Percentiles rank a stretch among this genome's conserved stretches.
Evolutionary conservation across 192 early-diverging fungal species (phyloP).

Genomic region (Umbelopsis ramanniana): DNA sequence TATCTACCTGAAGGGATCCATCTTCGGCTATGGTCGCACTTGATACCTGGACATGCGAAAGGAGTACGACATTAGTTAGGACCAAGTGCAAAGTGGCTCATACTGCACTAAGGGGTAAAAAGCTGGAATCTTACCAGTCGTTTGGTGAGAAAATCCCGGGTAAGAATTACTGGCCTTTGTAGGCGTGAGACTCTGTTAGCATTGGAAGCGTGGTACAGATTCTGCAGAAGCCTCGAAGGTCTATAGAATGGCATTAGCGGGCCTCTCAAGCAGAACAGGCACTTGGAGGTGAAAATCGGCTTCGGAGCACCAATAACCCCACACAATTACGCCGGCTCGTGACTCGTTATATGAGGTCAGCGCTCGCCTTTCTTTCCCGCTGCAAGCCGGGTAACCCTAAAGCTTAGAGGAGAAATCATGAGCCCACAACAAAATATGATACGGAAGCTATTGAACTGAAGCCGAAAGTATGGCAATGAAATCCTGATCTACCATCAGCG

Average conservation of each 20-base stretch:
- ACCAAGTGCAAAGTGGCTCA: not conserved
- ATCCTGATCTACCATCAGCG: no score
- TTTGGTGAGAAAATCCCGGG: not conserved
- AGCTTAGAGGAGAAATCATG: no score
- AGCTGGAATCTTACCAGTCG: not conserved
- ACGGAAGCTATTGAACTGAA: no score
- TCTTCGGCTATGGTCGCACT: not conserved
- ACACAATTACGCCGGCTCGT: slow-evolving; percentile 3
- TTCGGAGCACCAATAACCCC: slow-evolving; percentile 16
- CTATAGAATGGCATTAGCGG: slow-evolving; percentile 15
- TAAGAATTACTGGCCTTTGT: not conserved
- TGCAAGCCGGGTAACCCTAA: no score
- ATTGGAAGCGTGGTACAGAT: not conserved
- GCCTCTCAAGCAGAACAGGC: slow-evolving; percentile 13
- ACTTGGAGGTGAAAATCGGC: not conserved
- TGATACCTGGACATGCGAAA: not conserved
- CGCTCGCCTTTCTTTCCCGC: no score
- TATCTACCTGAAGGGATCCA: slow-evolving; percentile 2
- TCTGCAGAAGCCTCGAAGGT: slow-evolving; percentile 5
- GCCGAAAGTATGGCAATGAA: no score
- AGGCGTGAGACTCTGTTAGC: not conserved
- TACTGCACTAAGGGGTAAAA: not conserved
- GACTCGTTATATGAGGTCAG: not conserved
- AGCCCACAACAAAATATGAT: no score
- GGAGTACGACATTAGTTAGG: not conserved